Evolutionary conservation across 75 land plant species (phyloP), one percentile per base, ranked within the genome.

Genomic region (Gnetum montanum): DNA sequence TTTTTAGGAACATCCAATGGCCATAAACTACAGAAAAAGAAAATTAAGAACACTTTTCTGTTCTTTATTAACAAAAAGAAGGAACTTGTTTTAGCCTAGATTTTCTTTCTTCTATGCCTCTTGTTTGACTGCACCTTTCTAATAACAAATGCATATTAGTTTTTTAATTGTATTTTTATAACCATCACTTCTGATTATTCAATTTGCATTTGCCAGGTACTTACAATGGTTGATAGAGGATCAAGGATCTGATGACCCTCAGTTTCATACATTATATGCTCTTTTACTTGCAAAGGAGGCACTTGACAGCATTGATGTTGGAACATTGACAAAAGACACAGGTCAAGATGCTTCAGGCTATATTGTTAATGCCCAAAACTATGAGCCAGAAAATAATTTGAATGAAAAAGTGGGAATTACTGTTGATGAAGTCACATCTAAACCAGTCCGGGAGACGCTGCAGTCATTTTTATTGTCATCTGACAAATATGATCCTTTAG

Each of bases 221-320:
- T 70, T 95, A 45, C 92, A 85, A 46, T 95, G 99, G 99, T 62
- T 95, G 68, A 81, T 95, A 60, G 83, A 90, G 63, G 99, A 90
- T 41, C 88, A 95, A 69, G 97, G 78, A 18, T 84, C 68, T 31
- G 73, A 81, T 34, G 92, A 90, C 38, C 43, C 73, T 48, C 83
- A 43, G 11, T 83, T 79, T 38, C 99, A 95, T 54, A 90, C 97
- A 18, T 29, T 80, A 29, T 84, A 86, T 62, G 96, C 96, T 38
- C 69, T 95, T 46, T 84, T 88, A 27, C 86, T 95, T 61, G 88
- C 92, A 27, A 86, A 73, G 56, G 79, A 80, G 60, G 88, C 84
- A 23, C 50, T 94, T 55, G 81, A 82, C 47, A 44, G 34, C 35
- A 67, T 64, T 20, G 20, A 18, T 11, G 35, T 36, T 6, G 37